Percentiles rank a stretch among this genome's conserved stretches.
These are phyloP conservation scores for Metarhizium humberi DNA, from an alignment of 2,329 filamentous ascomycete genomes.

Conservation along the genomic window DNA sequence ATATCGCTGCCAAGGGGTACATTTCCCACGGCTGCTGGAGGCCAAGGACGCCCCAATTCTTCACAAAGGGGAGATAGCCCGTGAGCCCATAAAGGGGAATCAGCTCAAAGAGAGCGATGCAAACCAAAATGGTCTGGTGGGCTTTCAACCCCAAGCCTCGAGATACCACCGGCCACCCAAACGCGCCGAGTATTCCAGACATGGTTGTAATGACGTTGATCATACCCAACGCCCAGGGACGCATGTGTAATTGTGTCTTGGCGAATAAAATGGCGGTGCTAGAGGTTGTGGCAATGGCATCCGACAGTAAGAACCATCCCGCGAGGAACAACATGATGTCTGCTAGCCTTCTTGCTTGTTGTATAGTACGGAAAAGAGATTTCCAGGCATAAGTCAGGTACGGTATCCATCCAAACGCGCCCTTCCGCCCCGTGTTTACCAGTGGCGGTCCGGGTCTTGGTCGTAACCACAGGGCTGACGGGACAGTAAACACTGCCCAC, in stretches of 20 bases:
- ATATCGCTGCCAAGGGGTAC: constrained; percentile 84
- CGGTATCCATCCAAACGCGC: constrained; percentile 42
- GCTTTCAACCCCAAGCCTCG: constrained; percentile 60
- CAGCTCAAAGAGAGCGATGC: constrained; percentile 81
- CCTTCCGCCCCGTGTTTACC: constrained; percentile 29
- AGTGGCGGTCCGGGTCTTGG: constrained; percentile 82
- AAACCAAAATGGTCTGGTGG: constrained; percentile 84
- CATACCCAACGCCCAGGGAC: constrained; percentile 74
- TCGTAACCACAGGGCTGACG: constrained; percentile 77
- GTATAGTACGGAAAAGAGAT: constrained; percentile 70
- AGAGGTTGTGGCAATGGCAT: constrained; percentile 88
- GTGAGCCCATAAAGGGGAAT: constrained; percentile 88
- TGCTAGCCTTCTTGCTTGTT: constrained; percentile 60
- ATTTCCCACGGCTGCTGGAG: constrained; percentile 96
- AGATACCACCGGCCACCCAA: constrained; percentile 79
- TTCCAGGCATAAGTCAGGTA: constrained; percentile 83
- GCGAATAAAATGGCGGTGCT: constrained; percentile 93
- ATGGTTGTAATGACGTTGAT: constrained; percentile 90
- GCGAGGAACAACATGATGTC: constrained; percentile 73
- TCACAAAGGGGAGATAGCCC: constrained; percentile 75
- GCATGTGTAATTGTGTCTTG: constrained; percentile 87
- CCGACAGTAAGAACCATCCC: constrained; percentile 91
- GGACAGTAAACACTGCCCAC: constrained; percentile 91
- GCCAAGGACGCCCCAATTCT: constrained; percentile 65
- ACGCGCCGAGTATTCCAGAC: constrained; percentile 77